Base-by-base conservation (phyloP, 2,329 filamentous ascomycete genomes). In the Pseudocercospora pini-densiflorae region DNA sequence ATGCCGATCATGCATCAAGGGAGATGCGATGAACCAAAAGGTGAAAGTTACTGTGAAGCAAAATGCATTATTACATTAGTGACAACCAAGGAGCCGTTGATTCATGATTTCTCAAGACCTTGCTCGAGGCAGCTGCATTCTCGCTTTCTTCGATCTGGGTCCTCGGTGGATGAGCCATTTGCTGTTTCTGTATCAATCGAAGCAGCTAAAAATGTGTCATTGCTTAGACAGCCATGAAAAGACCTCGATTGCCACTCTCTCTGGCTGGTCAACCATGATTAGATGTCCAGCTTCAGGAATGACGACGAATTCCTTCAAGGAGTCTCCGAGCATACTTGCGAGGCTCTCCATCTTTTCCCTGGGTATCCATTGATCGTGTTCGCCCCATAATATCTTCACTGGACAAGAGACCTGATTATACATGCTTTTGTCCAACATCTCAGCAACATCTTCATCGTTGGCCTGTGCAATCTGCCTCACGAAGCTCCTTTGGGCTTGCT, bases 301-400 rank as follows among this genome's bases (percentile, higher is more conserved):
- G 5, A 80, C 59, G 2, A 80, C 75, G 40, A 79, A 72, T 19
- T 79, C 76, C n/a, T 71, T 71, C 2, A 76, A 71, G 33, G 51
- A 59, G 43, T 74, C 74, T 2, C 77, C 71, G 21, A 82, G 63
- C 53, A 73, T 67, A 1, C 73, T 69, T 24, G 61, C 71, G 69
- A 81, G 65, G 36, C 69, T 71, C 21, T 74, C 70, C 54, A 82
- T 80, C 29, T 74, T 78, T 59, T 81, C 77, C 0, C 77, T 75
- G 0, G 80, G 81, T 54, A 84, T 78, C 82, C 82, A 84, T 40
- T 66, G 66, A 66, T 84, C 82, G 2, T 82, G 70, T 24, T 73
- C 75, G 0, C 81, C 82, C 82, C 82, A 84, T 7, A 84, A 75
- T 5, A 84, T 73, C 65, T 76, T 80, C 5, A 83, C 78, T 53